Evolutionary conservation across 805 yeast genomes (phyloP).

Genomic region (Candida hungchunana): DNA sequence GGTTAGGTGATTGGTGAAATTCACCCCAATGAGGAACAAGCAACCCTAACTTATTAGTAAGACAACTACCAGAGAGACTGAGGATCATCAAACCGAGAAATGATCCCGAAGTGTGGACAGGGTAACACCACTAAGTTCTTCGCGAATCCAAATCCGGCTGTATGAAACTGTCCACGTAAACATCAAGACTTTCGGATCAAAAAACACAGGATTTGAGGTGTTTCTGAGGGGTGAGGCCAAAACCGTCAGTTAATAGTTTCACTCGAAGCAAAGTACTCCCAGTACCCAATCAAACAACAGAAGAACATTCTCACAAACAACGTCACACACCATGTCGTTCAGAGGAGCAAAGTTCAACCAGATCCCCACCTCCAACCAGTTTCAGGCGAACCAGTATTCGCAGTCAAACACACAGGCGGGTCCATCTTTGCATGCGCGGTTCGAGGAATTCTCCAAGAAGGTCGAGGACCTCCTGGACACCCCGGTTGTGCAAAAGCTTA

Average conservation of each 20-base stretch:
- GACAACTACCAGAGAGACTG: no score
- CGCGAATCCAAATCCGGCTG: slow-evolving; percentile 7
- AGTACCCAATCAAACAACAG: background rate
- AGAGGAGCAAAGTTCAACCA: slow-evolving; percentile 27
- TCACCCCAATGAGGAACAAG: no score
- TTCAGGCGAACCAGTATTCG: slow-evolving; percentile 9
- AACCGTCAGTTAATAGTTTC: no score
- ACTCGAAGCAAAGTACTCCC: no score
- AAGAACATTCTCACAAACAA: no score
- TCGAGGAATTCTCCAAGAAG: slow-evolving; percentile 37
- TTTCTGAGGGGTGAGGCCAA: no score
- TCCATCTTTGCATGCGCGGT: no score
- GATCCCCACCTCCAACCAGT: slow-evolving; percentile 24
- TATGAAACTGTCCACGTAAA: slow-evolving; percentile 11
- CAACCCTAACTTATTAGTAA: no score
- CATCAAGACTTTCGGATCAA: slow-evolving; percentile 2
- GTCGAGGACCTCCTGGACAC: slow-evolving; percentile 52
- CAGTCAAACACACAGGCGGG: no score
- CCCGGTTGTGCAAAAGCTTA: slow-evolving; percentile 43
- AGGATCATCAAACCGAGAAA: no score
- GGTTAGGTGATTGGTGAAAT: no score
- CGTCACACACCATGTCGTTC: slow-evolving; percentile 19
- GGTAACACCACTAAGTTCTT: slow-evolving; percentile 7
- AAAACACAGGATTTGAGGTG: background rate
- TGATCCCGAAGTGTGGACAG: slow-evolving; percentile 1